A percentile compares a stretch with the other conserved stretches of the same genome.
Evolutionary conservation across 257 asterid genomes (phyloP).

Genomic region (Leptodermis oblonga): DNA sequence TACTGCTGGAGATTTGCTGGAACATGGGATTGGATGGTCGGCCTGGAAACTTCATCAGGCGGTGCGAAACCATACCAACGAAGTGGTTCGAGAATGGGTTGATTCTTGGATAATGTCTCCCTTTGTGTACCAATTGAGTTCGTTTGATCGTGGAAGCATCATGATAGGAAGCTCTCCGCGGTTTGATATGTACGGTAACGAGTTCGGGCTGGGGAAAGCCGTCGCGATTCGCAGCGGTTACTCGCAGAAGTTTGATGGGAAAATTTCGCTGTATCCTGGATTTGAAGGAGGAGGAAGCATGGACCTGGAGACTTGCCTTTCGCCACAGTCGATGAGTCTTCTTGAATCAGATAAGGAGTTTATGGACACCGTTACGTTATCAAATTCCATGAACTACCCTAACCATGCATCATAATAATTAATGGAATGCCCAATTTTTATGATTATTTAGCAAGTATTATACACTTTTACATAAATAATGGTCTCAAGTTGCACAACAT

Average conservation of each 20-base stretch:
- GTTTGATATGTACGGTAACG: constrained; percentile 29
- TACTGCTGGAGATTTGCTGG: constrained; percentile 20
- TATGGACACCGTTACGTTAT: constrained; percentile 3
- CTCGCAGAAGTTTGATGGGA: no score
- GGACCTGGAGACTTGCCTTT: constrained; percentile 29
- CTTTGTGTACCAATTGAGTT: constrained; percentile 7
- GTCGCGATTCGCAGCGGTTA: constrained; percentile 31
- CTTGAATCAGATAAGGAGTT: constrained; percentile 30
- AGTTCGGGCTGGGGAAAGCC: constrained; percentile 37
- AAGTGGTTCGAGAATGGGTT: constrained; percentile 17
- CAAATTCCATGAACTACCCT: no score
- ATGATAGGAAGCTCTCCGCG: constrained; percentile 26
- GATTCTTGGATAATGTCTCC: constrained; percentile 17
- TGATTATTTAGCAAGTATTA: no score
- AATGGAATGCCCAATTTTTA: no score
- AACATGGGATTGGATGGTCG: constrained; percentile 24
- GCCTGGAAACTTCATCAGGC: constrained; percentile 25
- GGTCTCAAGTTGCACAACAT: no score
- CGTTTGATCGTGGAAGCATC: constrained; percentile 24
- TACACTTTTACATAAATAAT: no score
- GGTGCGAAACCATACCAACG: constrained; percentile 19
- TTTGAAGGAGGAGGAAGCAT: no score
- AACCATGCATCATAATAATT: no score
- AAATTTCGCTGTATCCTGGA: no score
- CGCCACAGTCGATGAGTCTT: constrained; percentile 22